Evolutionary conservation across 2,329 filamentous ascomycete genomes (phyloP).

Genomic region (Mycocentrospora acerina): DNA sequence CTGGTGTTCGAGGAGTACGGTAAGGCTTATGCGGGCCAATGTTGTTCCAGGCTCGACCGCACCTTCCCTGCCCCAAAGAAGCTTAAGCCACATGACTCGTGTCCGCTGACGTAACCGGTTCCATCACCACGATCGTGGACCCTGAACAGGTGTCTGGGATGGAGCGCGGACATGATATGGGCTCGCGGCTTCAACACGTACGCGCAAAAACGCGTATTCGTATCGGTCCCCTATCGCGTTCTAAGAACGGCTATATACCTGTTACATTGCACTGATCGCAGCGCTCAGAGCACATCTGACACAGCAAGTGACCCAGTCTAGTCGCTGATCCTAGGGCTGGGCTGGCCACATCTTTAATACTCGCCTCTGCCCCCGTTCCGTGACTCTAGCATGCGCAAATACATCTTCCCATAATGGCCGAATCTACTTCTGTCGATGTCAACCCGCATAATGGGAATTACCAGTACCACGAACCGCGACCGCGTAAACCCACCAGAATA

Average conservation of each 20-base stretch:
- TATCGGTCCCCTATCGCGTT: constrained; percentile 2
- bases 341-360: constrained; percentile 28
- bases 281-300: constrained; percentile 18
- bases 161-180: too few relatives aligned
- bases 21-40: constrained; percentile 23
- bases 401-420: constrained; percentile 28
- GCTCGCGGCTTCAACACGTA: too few relatives aligned
- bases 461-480: constrained; percentile 35
- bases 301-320: constrained; percentile 20
- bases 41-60: constrained; percentile 19
- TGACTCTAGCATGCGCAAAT: constrained; percentile 23
- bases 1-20: constrained; percentile 19
- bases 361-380: constrained; percentile 9
- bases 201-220: too few relatives aligned
- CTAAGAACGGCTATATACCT: neutral
- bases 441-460: constrained; percentile 23
- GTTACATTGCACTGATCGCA: constrained; percentile 5
- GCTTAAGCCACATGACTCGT: neutral
- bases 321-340: constrained; percentile 28
- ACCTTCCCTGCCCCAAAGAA: constrained; percentile 6
- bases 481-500: constrained; percentile 38
- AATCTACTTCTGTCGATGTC: constrained; percentile 34
- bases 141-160: too few relatives aligned
- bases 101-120: neutral
- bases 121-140: too few relatives aligned